phyloP scores from a whole-genome alignment of 2,329 filamentous ascomycete genomes.

The Trichoderma lentiforme region DNA sequence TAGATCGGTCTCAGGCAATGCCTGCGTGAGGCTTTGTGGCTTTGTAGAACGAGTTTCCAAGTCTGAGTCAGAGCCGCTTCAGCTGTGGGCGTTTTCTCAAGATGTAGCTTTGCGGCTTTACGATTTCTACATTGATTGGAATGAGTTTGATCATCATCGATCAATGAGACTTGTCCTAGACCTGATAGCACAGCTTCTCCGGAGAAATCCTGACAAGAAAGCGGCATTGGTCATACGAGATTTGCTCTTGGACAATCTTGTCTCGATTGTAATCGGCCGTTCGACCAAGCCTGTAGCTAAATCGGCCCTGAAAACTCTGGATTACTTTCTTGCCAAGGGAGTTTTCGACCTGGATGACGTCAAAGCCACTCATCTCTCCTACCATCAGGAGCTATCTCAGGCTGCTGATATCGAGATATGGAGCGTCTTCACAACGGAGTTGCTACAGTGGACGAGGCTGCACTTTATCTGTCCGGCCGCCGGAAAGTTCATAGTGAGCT shows the following conservation, averaged over 20 bases:
- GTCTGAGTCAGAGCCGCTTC: conserved; percentile 43
- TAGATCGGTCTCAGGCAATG: conserved; percentile 53
- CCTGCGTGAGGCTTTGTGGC: conserved; percentile 56
- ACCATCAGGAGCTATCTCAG: conserved; percentile 29
- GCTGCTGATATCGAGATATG: conserved; percentile 36
- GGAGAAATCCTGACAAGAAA: conserved; percentile 46
- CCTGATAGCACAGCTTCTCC: conserved; percentile 50
- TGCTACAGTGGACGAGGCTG: conserved; percentile 55
- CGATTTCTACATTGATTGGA: conserved; percentile 64
- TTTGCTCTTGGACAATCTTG: conserved; percentile 47
- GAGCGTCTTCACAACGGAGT: conserved; percentile 47
- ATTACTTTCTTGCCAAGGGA: conserved; percentile 61
- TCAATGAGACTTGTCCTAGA: conserved; percentile 63
- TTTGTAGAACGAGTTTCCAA: conserved; percentile 59
- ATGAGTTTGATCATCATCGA: conserved; percentile 61
- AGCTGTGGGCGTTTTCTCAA: conserved; percentile 50
- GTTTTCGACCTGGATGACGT: conserved; percentile 50
- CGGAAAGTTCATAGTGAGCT: conserved; percentile 57
- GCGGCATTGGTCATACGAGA: conserved; percentile 39
- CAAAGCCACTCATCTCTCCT: conserved; percentile 40
- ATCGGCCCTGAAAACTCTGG: conserved; percentile 64
- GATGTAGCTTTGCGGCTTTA: conserved; percentile 50
- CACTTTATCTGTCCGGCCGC: conserved; percentile 58
- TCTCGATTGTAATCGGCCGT: conserved; percentile 58
- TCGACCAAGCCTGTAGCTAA: conserved; percentile 64